phyloP scores from a whole-genome alignment of 208 protist genomes.

The Herpetomonas tarakana region DNA sequence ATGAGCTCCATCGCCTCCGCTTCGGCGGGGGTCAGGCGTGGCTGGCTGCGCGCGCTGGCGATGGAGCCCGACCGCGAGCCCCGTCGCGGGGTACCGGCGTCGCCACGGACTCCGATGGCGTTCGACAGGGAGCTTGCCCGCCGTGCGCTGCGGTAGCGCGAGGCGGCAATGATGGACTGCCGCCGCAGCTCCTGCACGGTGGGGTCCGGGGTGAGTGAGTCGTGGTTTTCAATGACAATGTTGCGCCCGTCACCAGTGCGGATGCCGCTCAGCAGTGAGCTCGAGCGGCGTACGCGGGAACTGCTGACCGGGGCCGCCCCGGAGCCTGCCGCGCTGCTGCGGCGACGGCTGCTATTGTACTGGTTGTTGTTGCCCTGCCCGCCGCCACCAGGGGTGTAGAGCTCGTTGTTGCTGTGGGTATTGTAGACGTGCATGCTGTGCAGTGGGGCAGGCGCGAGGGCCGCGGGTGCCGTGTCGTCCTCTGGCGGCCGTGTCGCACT shows the following conservation, averaged over 20 bases:
- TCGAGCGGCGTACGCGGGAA: slow-evolving; percentile 9
- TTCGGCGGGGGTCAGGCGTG: slow-evolving; percentile 45
- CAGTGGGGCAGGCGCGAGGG: neutral
- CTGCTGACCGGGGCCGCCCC: slow-evolving; percentile 16
- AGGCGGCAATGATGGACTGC: slow-evolving; percentile 33
- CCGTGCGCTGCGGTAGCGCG: slow-evolving; percentile 27
- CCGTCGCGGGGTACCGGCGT: neutral
- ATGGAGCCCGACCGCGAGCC: slow-evolving; percentile 8
- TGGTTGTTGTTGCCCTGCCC: neutral
- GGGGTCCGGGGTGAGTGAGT: slow-evolving; percentile 2
- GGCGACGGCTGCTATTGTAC: neutral
- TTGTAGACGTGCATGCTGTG: slow-evolving; percentile 9
- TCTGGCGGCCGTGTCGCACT: neutral
- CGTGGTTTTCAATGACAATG: slow-evolving; percentile 12
- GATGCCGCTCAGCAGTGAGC: slow-evolving; percentile 6
- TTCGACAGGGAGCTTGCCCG: slow-evolving; percentile 33
- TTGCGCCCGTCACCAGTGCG: slow-evolving; percentile 6
- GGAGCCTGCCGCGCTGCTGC: slow-evolving; percentile 1
- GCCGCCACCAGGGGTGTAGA: neutral
- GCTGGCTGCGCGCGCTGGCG: slow-evolving; percentile 1
- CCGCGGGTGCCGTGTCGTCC: slow-evolving; percentile 1
- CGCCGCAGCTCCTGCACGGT: slow-evolving; percentile 18
- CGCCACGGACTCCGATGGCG: slow-evolving; percentile 13
- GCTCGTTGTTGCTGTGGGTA: slow-evolving; percentile 6
- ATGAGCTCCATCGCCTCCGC: slow-evolving; percentile 43